phyloP scores from a whole-genome alignment of 2,329 filamentous ascomycete species.

The Ascochyta clinopodiicola region DNA sequence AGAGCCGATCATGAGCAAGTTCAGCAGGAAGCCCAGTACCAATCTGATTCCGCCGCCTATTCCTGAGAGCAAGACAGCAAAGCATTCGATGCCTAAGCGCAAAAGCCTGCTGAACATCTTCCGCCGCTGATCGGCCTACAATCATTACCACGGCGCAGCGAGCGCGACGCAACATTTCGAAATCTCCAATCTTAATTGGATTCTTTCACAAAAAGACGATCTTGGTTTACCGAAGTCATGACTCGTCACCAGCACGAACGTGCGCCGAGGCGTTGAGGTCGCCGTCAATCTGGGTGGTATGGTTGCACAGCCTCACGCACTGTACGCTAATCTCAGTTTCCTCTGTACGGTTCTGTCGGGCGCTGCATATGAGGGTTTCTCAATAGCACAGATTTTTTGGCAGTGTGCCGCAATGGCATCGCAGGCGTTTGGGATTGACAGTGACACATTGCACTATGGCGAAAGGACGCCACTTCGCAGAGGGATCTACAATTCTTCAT shows the following conservation, averaged over 20 bases:
- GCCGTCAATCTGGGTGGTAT: constrained; percentile 1
- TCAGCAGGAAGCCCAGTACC: constrained; percentile 26
- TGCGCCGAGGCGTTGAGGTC: constrained; percentile 7
- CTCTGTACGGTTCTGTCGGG: neutral
- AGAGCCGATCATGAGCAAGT: constrained; percentile 30
- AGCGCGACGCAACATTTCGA: neutral
- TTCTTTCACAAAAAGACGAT: neutral
- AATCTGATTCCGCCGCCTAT: constrained; percentile 38
- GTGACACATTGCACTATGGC: constrained; percentile 15
- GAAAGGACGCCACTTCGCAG: constrained; percentile 7
- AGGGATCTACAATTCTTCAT: constrained; percentile 16
- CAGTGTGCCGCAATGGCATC: constrained; percentile 14
- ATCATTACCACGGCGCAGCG: neutral
- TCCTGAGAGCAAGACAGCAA: constrained; percentile 35
- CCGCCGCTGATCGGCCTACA: constrained; percentile 31
- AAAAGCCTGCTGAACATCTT: constrained; percentile 57
- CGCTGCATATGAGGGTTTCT: constrained; percentile 4
- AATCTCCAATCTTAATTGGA: neutral
- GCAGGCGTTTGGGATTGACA: constrained; percentile 15
- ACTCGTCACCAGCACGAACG: constrained; percentile 6
- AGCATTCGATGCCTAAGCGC: constrained; percentile 53
- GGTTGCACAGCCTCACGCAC: neutral
- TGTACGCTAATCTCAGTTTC: neutral
- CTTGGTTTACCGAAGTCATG: constrained; percentile 7
- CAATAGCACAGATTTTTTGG: constrained; percentile 3